These are phyloP conservation scores for Exophiala xenobiotica DNA, from an alignment of 2,329 filamentous ascomycete genomes.

Conservation along the genomic window DNA sequence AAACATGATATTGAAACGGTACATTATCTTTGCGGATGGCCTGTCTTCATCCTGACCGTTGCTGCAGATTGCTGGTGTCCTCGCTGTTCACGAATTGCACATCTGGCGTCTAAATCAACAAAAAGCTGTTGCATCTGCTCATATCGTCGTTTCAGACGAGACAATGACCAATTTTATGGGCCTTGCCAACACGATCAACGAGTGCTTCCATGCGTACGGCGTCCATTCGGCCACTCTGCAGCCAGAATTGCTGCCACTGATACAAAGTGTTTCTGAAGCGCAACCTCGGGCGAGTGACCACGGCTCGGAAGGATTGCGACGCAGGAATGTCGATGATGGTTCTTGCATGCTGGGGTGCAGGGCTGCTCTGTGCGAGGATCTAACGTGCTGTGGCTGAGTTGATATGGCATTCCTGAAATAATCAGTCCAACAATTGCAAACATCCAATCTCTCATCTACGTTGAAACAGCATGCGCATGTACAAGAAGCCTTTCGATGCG, in stretches of 20 bases:
- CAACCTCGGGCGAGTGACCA: too few species aligned
- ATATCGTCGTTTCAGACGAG: constrained; percentile 62
- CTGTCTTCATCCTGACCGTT: too few species aligned
- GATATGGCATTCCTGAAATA: too few species aligned
- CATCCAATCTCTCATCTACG: too few species aligned
- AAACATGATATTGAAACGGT: constrained; percentile 66
- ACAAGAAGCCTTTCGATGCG: too few species aligned
- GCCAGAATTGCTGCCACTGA: neutral
- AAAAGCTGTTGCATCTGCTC: constrained; percentile 68
- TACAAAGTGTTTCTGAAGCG: neutral
- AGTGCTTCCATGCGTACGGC: constrained; percentile 61
- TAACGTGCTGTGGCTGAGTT: neutral
- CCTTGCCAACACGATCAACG: constrained; percentile 60
- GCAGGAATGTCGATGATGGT: neutral
- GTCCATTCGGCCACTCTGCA: neutral
- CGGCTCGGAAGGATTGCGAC: neutral
- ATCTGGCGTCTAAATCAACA: constrained; percentile 72
- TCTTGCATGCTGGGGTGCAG: neutral
- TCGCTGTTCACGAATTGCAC: constrained; percentile 69
- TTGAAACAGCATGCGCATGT: too few species aligned
- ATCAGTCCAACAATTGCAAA: too few species aligned
- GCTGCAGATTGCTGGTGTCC: constrained; percentile 58
- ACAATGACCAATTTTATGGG: constrained; percentile 58
- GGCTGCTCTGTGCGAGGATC: neutral
- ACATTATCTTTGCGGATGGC: too few species aligned